Evolutionary conservation across 768 basidiomycete genomes (phyloP).

Genomic region (Plicaturopsis crispa): DNA sequence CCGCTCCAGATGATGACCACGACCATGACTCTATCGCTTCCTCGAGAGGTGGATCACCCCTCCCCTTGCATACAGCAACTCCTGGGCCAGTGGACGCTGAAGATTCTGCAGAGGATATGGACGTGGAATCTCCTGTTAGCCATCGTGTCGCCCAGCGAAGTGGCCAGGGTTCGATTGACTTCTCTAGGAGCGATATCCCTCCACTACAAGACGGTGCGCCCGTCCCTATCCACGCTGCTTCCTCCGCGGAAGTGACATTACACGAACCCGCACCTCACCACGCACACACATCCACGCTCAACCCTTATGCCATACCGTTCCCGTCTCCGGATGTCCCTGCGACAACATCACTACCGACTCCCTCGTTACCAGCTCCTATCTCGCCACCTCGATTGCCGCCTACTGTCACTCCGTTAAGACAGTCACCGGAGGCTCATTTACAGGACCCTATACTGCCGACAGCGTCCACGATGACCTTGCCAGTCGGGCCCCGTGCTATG

Average conservation of each 20-base stretch:
- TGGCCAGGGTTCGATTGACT: background rate
- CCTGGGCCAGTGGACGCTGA: slow-evolving; percentile 11
- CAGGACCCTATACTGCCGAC: too few species aligned
- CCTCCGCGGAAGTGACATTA: background rate
- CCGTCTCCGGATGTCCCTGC: too few species aligned
- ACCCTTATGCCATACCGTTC: background rate
- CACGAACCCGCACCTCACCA: background rate
- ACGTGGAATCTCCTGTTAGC: slow-evolving; percentile 19
- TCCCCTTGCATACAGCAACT: too few species aligned
- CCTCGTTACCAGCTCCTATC: background rate
- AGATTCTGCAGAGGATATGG: too few species aligned
- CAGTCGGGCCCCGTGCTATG: slow-evolving; percentile 31
- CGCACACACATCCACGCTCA: background rate
- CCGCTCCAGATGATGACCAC: too few species aligned
- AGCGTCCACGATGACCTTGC: too few species aligned
- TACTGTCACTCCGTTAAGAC: slow-evolving; percentile 1
- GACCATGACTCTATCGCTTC: slow-evolving; percentile 20
- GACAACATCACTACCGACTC: too few species aligned
- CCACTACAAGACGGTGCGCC: slow-evolving; percentile 4
- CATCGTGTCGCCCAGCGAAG: background rate
- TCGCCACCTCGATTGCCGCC: background rate
- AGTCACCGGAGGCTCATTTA: too few species aligned
- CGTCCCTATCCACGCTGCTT: slow-evolving; percentile 10
- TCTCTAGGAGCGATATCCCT: slow-evolving; percentile 1
- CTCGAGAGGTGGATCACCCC: slow-evolving; percentile 9